Base-by-base conservation (phyloP, 345 rosid species). In the Kernera saxatilis region DNA sequence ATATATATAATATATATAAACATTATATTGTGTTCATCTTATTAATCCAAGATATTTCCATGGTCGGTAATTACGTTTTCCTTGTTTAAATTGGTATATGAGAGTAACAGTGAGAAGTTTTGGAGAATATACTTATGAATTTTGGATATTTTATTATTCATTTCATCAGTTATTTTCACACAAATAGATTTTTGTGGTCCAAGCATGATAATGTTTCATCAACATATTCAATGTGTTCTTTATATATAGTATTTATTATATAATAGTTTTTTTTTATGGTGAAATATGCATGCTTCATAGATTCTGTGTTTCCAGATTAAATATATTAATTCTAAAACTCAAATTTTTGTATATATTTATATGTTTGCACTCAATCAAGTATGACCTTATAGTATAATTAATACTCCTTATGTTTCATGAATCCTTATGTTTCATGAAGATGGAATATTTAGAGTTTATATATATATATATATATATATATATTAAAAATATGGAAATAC, bases 111-210 rank as follows among this genome's bases (percentile, higher is more conserved):
- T 25, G 39, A 39, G 27, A 27, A 25, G 8, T 26, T 27, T 40
- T 18, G 19, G 17, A 67, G 17, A 10, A 12, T 2, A 26, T 14
- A 13, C 23, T 6, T 23, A 41, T 27, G 14, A 39, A 5, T 23
- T 26, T 25, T 12, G 37, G 27, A 53, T 51, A 15, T 30, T n/a
- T 23, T 17, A 12, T 17, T 21, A 10, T 21, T 35, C 18, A 53
- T n/a, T 53, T 33, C 9, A 71, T 40, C 32, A 29, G 32, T 30
- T 52, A 41, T 8, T 17, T 8, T 21, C 18, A 53, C 10, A 41
- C 48, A 33, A 29, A 14, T 72, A 45, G 22, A 43, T 72, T 43
- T 44, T 13, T 64, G 17, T 54, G 76, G 77, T 22, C 71, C 54
- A 40, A 0, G 13, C 29, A 66, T 40, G 61, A 40, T 11, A 23